A percentile compares a stretch with the other conserved stretches of the same genome.
phyloP scores from a whole-genome alignment of 78 protist species.

The Dictyostelium discoideum region dicty_2.7 NC_007090.3:2159501-2160000 shows the following conservation, averaged over 20 bases:
- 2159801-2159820: not conserved
- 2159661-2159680: not conserved
- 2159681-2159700: not conserved
- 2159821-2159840: not conserved
- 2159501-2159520: not conserved
- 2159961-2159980: not conserved
- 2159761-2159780: not conserved
- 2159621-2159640: not conserved
- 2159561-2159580: not conserved
- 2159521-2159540: not conserved
- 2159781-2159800: conserved; percentile 3
- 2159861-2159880: conserved; percentile 50
- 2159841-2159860: conserved; percentile 25
- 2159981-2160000: not conserved
- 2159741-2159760: not conserved
- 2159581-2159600: not conserved
- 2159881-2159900: conserved; percentile 19
- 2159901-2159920: not conserved
- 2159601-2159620: not conserved
- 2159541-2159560: not conserved
- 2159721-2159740: not conserved
- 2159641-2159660: not conserved
- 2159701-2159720: not conserved
- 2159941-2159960: conserved; percentile 3
- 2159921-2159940: conserved; percentile 8